These are phyloP conservation scores for Agaricus bisporus DNA, from an alignment of 768 basidiomycete genomes.

Conservation along the genomic window DNA sequence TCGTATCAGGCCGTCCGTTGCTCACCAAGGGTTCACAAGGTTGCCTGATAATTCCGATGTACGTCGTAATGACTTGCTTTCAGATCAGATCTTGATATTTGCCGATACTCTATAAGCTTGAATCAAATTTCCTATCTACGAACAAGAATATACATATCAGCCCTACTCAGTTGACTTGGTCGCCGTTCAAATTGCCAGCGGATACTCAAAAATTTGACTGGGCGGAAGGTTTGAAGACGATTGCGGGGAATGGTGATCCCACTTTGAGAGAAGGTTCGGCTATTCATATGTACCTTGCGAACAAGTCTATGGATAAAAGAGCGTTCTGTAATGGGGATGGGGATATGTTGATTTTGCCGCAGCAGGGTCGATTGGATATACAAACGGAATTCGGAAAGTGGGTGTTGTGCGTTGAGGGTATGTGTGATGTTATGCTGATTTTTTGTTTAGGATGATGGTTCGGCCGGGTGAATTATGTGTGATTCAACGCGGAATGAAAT, in stretches of 20 bases:
- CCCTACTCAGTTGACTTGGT: constrained; percentile 64
- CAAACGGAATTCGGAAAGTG: constrained; percentile 67
- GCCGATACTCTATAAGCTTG: constrained; percentile 33
- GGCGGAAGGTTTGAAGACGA: constrained; percentile 53
- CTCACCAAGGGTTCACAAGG: constrained; percentile 53
- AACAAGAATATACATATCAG: constrained; percentile 57
- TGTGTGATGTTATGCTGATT: neutral
- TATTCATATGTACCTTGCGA: constrained; percentile 56
- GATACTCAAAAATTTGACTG: constrained; percentile 40
- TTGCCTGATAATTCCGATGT: constrained; percentile 57
- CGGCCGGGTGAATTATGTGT: constrained; percentile 60
- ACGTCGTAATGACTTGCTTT: constrained; percentile 15
- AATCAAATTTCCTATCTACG: constrained; percentile 51
- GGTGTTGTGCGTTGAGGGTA: constrained; percentile 14
- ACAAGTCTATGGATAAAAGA: constrained; percentile 51
- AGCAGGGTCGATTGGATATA: constrained; percentile 59
- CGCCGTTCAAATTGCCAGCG: constrained; percentile 50
- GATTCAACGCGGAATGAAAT: constrained; percentile 61
- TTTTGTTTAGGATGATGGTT: constrained; percentile 44
- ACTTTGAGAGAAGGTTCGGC: constrained; percentile 59
- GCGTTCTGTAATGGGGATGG: constrained; percentile 62
- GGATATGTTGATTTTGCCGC: constrained; percentile 61
- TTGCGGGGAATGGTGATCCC: constrained; percentile 59
- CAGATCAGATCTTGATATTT: neutral
- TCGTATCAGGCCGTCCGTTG: constrained; percentile 63